Percentiles rank a stretch among this genome's conserved stretches.
Conservation (phyloP, 2,329 filamentous ascomycete species). For the Claviceps capensis region DNA sequence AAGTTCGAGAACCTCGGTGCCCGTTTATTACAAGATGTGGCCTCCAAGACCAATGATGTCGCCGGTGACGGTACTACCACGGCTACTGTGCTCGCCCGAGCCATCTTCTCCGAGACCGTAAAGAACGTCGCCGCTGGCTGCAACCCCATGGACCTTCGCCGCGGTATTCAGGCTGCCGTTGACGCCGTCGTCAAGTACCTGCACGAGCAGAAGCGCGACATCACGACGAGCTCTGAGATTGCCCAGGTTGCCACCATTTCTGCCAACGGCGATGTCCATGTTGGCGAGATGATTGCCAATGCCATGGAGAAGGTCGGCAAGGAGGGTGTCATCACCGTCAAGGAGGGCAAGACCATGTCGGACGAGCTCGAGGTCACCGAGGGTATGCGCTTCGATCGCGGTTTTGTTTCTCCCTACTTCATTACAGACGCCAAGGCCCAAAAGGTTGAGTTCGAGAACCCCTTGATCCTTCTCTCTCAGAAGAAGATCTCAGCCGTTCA, state of each 20-base stretch:
- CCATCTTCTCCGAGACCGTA: slow-evolving; percentile 99
- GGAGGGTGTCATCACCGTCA: slow-evolving; percentile 99
- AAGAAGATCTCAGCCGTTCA: slow-evolving; percentile 99
- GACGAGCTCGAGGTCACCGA: slow-evolving; percentile 98
- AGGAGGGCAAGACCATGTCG: slow-evolving; percentile 97
- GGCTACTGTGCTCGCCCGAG: slow-evolving; percentile 88
- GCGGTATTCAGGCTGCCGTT: slow-evolving; percentile 93
- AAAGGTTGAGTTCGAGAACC: slow-evolving; percentile 99
- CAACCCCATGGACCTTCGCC: slow-evolving; percentile 98
- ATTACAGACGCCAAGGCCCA: slow-evolving; percentile 98
- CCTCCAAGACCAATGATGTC: slow-evolving; percentile 97
- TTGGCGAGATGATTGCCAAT: slow-evolving; percentile 89
- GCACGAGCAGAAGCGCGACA: slow-evolving; percentile 91
- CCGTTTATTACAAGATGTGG: slow-evolving; percentile 91
- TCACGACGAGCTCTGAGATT: slow-evolving; percentile 94
- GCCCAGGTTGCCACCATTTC: slow-evolving; percentile 97
- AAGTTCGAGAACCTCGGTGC: slow-evolving; percentile 99
- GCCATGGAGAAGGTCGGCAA: slow-evolving; percentile 99
- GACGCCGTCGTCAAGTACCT: slow-evolving; percentile 90
- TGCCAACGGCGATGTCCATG: slow-evolving; percentile 90
- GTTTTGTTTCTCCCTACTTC: slow-evolving; percentile 98
- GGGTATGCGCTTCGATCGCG: slow-evolving; percentile 99
- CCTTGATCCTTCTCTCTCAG: slow-evolving; percentile 93
- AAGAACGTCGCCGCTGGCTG: slow-evolving; percentile 99
- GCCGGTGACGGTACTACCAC: slow-evolving; percentile 98